Percentiles rank a stretch among this genome's conserved stretches.
These are phyloP conservation scores for Fonsecaea monophora DNA, from an alignment of 2,329 filamentous ascomycete genomes.

Conservation along the genomic window DNA sequence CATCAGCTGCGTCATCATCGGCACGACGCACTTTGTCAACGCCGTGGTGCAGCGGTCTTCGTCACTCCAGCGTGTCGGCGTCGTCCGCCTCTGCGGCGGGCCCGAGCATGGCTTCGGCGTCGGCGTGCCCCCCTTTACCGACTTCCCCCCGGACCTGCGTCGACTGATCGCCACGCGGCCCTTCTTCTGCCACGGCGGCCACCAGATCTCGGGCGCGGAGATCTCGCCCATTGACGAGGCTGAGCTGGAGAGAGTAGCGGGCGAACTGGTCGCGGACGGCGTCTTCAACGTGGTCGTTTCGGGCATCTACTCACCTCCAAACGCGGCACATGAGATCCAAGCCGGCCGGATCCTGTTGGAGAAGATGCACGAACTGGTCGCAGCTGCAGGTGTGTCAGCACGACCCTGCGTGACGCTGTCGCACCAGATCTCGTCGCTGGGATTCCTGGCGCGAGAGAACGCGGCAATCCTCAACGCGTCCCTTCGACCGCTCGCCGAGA, in stretches of 20 bases:
- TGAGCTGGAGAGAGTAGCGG: constrained; percentile 19
- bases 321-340: constrained; percentile 46
- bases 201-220: constrained; percentile 30
- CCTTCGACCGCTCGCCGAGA: constrained; percentile 24
- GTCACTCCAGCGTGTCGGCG: constrained; percentile 26
- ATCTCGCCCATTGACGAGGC: constrained; percentile 25
- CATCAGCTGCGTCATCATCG: constrained; percentile 57
- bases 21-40: constrained; percentile 62
- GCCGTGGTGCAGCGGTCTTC: constrained; percentile 30
- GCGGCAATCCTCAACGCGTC: constrained; percentile 69
- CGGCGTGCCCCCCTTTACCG: constrained; percentile 54
- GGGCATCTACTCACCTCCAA: constrained; percentile 56
- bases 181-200: constrained; percentile 28
- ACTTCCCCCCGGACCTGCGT: constrained; percentile 55
- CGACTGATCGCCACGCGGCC: constrained; percentile 16
- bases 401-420: constrained; percentile 50
- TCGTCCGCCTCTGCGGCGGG: constrained; percentile 29
- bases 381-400: constrained; percentile 42
- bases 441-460: constrained; percentile 66
- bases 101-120: constrained; percentile 29
- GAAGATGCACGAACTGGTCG: constrained; percentile 48
- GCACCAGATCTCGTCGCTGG: constrained; percentile 52
- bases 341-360: constrained; percentile 44
- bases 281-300: constrained; percentile 52
- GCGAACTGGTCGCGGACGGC: constrained; percentile 45